Conservation (phyloP, 495 filamentous ascomycete species). For the Penicillium bovifimosum region DNA sequence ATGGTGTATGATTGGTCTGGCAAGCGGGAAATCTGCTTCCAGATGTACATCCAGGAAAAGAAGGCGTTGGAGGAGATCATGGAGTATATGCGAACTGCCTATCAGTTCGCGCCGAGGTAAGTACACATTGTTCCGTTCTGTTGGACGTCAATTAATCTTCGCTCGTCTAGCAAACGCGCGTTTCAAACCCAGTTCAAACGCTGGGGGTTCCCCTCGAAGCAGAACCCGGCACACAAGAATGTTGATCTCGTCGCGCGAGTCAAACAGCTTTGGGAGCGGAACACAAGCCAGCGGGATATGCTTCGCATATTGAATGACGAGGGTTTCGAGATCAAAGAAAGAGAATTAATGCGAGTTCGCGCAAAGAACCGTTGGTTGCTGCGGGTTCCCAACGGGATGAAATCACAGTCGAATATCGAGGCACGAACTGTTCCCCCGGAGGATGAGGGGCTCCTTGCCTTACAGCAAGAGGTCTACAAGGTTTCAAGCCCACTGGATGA, state of each 20-base stretch:
- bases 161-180: constrained; percentile 55
- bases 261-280: constrained; percentile 70
- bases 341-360: constrained; percentile 62
- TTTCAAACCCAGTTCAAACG: constrained; percentile 69
- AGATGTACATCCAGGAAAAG: constrained; percentile 69
- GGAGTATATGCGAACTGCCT: constrained; percentile 52
- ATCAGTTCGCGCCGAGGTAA: constrained; percentile 64
- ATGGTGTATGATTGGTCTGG: constrained; percentile 77
- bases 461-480: constrained; percentile 42
- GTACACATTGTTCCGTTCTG: not conserved
- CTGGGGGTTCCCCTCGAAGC: constrained; percentile 74
- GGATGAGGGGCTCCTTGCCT: constrained; percentile 36
- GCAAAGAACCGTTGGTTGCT: constrained; percentile 60
- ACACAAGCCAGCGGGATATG: constrained; percentile 66
- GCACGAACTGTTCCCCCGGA: constrained; percentile 24
- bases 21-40: constrained; percentile 61
- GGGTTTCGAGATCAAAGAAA: constrained; percentile 65
- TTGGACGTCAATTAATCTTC: not conserved
- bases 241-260: constrained; percentile 57
- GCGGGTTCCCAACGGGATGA: constrained; percentile 54
- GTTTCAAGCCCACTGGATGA: constrained; percentile 26
- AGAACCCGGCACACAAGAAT: constrained; percentile 64
- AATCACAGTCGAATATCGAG: constrained; percentile 28
- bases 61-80: constrained; percentile 64
- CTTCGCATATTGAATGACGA: constrained; percentile 60